Evolutionary conservation across 768 basidiomycete species (phyloP), one percentile per base, ranked within the genome.

Genomic region (Russula sp.): DNA sequence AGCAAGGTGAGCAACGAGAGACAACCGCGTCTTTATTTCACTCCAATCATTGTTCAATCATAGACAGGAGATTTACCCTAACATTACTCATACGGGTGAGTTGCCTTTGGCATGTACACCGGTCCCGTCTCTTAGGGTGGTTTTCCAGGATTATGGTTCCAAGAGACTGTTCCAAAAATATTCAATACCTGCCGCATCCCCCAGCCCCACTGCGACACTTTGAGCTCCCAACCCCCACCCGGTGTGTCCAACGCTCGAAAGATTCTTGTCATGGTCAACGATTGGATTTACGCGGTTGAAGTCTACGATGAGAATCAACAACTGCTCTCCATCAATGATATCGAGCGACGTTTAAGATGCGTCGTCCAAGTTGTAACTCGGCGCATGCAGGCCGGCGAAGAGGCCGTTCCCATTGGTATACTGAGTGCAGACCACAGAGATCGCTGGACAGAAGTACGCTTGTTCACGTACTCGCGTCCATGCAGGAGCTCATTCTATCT

Each of bases 171-270:
- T 1, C 74, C 80, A 4, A 82, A 77, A 63, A 78, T 88, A 74
- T 98, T 91, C 78, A 90, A 90, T 68, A 77, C 81, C 34, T 86
- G 81, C 36, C 87, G 95, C 29, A 80, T 93, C 41, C 95, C 95
- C 2, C 77, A 81, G 48, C 76, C 70, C 3, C 74, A 73, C 43
- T 87, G 84, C 64, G 95, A 98, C 73, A 73, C 75, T 11, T 74
- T 90, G 54, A 83, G 84, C 20, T 73, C 78, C 25, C 69, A 73
- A 1, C 80, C 84, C 1, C 67, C 78, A 2, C 65, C 76, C 2
- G 70, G 76, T 25, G 75, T 80, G 8, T 77, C 79, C 22, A 70
- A 76, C 41, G 78, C 86, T 32, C 78, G 78, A 3, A 83, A 83
- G 66, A 73, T 94, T 48, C 75, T 88, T 25, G 75, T 97, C 43